Evolutionary conservation across 2,329 filamentous ascomycete species (phyloP), one percentile per base, ranked within the genome.

Genomic region (Chaetomium strumarium): DNA sequence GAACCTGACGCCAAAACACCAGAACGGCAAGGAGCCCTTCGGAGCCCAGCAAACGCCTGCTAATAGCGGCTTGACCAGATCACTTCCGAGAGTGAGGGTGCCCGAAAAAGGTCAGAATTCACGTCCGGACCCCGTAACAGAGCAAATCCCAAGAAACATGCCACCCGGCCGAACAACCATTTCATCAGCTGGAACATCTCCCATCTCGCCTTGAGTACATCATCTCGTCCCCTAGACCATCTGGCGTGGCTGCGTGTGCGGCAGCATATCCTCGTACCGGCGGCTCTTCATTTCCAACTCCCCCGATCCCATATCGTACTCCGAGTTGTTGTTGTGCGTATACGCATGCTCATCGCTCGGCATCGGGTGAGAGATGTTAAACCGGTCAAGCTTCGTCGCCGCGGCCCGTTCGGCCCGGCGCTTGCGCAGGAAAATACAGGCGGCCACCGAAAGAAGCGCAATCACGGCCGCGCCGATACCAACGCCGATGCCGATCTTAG

Each of bases 211-310:
- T 37, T n/a, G 3, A 34, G 4, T 3, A 14, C 16, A n/a, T 37
- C 34, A 16, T 37, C 34, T n/a, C 34, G n/a, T 37, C 34, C 3
- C 34, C 58, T 55, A 65, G 6, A 69, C 65, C 64, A 70, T 68
- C 16, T 63, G 61, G 51, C 71, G 68, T 11, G 79, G 79, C 43
- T 74, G 70, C 54, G 74, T 70, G 41, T 77, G 69, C 29, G 77
- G 77, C 19, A 77, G 60, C 77, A 81, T 78, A 57, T 82, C 79
- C 64, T 82, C 79, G 57, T 82, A 82, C 39, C 77, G 72, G 54
- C 75, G 72, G 3, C 76, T 72, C 55, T 74, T 73, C 61, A 75
- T 68, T 58, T 81, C 77, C 40, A 80, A 68, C 43, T 77, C 75
- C 14, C 66, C 63, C 43, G 68, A 65, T 11, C 67, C 67, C 41